Evolutionary conservation across 1,284 basidiomycete genomes (phyloP), one percentile per base, ranked within the genome.

Genomic region (Austroboletus niveus): DNA sequence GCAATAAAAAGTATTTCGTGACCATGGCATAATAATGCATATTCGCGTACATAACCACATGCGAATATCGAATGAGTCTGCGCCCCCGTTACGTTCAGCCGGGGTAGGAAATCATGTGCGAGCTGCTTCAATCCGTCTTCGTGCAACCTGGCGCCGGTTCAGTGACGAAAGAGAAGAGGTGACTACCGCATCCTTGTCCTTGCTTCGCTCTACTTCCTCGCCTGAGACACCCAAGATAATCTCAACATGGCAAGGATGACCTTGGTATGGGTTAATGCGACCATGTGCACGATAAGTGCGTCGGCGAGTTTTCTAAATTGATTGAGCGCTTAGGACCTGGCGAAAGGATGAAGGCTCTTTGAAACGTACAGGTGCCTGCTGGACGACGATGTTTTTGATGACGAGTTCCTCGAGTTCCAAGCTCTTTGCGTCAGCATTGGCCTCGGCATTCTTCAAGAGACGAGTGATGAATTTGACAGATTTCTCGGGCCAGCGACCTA

Each of bases 401-500:
- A 77, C 66, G 53, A 99, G 87, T 60, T 96, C 93, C 69, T 98
- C 95, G 57, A 91, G 78, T 53, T 94, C 90, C 57, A 99, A 80
- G 73, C 89, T 94, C 83, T 99, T 99, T 66, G 93, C 94, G 67
- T 98, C 96, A 59, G 97, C 97, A 75, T 99, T 99, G 64, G 97
- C 89, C 75, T 99, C 96, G 49, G 97, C 97, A 76, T 99, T 99
- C 85, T 99, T 99, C 65, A 99, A 78, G 54, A 99, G 85, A 62
- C 91, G 87, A 60, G 89, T 83, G 70, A 99, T 87, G 83, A 95
- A 98, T 75, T 90, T 89, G 76, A 98, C 87, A 56, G 96, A 98
- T 81, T 99, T 99, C 80, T 94, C 94, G 72, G 97, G 97, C 97
- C 97, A 99, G 72, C 97, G 97, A 88, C 97, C 92, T 94, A 57